Evolutionary conservation across 345 rosid species (phyloP), one percentile per base, ranked within the genome.

Genomic region (Dipteronia sinensis): DNA sequence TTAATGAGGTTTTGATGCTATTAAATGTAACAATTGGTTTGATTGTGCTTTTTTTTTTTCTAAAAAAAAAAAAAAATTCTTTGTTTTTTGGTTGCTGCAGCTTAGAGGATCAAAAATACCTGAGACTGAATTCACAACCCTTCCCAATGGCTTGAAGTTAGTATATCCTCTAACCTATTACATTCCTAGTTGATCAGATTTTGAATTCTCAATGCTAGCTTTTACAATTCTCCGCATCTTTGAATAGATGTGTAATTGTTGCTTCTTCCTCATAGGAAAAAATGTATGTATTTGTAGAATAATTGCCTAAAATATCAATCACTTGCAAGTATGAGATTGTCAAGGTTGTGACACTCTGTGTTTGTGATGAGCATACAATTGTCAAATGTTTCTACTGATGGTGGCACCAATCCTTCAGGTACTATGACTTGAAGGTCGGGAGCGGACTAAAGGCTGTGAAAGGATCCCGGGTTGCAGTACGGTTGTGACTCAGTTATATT

Each of bases 381-480:
- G 46, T 20, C 20, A 15, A 55, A 15, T 53, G 46, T 5, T n/a
- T 4, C 75, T 20, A 22, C 19, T 20, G 72, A 76, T 77, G 29
- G 65, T 58, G 40, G 34, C 46, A 10, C 80, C 75, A 42, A 42
- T 11, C 46, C 73, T 82, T 70, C 80, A 95, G 99, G 92, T 93
- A 92, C 86, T 93, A 93, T 87, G 99, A 95, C 84, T 61, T 95
- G 76, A 95, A 90, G 82, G 97, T 92, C 58, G 99, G 99, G 19
- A 78, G 82, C 76, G 98, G 98, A 83, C 58, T 82, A 38, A 82
- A 88, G 80, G 98, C 99, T 51, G 91, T 80, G 73, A 93, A 93
- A 79, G 99, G 98, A 84, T 95, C 98, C 72, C 86, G 97, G 89
- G 97, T 95, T 88, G 99, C 99, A 91, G 97, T 95, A 95, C 85